Conservation (phyloP, 1,139 yeast species). For the Hyphopichia fennica region DNA sequence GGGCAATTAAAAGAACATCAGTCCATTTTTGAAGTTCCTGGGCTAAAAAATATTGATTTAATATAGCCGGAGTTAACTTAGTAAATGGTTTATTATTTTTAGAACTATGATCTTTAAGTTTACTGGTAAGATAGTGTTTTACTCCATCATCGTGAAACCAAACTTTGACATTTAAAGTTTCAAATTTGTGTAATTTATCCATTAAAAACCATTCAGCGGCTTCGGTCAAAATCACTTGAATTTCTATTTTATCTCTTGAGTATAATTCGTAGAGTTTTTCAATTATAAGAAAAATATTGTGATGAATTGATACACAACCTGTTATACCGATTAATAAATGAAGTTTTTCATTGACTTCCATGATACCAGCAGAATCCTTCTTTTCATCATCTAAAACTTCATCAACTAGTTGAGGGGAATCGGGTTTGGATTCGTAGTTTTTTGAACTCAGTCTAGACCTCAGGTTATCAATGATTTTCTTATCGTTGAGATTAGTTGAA, state of each 20-base stretch:
- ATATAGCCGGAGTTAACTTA: conserved; percentile 10
- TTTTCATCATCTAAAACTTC: neutral
- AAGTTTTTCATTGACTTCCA: conserved; percentile 14
- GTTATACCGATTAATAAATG: conserved; percentile 30
- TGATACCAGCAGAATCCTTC: too few relatives aligned
- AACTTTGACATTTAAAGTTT: conserved; percentile 25
- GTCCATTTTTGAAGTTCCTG: conserved; percentile 29
- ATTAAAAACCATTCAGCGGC: conserved; percentile 28
- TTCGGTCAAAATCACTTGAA: conserved; percentile 27
- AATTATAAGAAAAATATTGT: conserved; percentile 25
- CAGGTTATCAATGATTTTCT: conserved; percentile 12
- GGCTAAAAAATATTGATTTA: conserved; percentile 18
- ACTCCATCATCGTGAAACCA: conserved; percentile 28
- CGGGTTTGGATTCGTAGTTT: neutral
- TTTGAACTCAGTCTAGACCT: too few relatives aligned
- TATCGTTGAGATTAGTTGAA: conserved; percentile 12
- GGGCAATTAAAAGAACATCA: conserved; percentile 34
- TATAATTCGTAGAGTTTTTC: conserved; percentile 28
- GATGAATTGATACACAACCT: conserved; percentile 27
- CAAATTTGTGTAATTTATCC: conserved; percentile 25
- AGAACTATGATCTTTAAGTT: conserved; percentile 4
- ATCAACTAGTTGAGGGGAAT: conserved; percentile 1
- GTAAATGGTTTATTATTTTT: conserved; percentile 5
- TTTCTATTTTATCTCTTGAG: conserved; percentile 22
- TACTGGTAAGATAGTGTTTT: conserved; percentile 17